Percentiles rank a stretch among this genome's conserved stretches.
Evolutionary conservation across 495 filamentous ascomycete genomes (phyloP).

Genomic region (Podospora bellae-mahoneyi): DNA sequence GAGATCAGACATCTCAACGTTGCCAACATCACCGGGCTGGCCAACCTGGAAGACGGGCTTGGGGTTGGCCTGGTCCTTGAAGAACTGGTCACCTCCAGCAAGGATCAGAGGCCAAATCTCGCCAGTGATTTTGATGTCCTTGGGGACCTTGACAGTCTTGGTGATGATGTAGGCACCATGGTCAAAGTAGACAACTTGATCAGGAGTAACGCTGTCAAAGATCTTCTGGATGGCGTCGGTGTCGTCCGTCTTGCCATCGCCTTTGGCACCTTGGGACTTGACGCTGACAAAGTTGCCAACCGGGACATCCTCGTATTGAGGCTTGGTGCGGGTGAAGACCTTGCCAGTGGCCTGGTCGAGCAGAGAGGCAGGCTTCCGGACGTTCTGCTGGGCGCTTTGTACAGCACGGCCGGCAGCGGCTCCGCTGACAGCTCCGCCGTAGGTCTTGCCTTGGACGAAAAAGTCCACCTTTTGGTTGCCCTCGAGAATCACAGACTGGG

Average conservation of each 20-base stretch:
- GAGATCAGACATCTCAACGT: slow-evolving; percentile 80
- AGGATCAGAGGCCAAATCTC: slow-evolving; percentile 90
- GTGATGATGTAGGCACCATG: slow-evolving; percentile 86
- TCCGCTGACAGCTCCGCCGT: slow-evolving; percentile 44
- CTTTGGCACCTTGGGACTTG: slow-evolving; percentile 72
- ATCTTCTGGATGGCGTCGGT: slow-evolving; percentile 67
- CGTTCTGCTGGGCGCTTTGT: slow-evolving; percentile 49
- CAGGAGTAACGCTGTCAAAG: slow-evolving; percentile 56
- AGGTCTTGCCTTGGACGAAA: slow-evolving; percentile 73
- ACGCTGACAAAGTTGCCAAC: slow-evolving; percentile 67
- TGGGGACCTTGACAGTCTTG: slow-evolving; percentile 77
- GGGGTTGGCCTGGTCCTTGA: slow-evolving; percentile 68
- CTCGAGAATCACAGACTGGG: slow-evolving; percentile 58
- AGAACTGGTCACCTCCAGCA: slow-evolving; percentile 64
- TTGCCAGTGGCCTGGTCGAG: slow-evolving; percentile 48
- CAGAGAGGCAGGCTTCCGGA: slow-evolving; percentile 57
- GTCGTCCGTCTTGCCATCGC: slow-evolving; percentile 70
- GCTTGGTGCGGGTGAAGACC: slow-evolving; percentile 65
- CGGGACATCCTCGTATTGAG: slow-evolving; percentile 65
- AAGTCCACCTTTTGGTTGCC: slow-evolving; percentile 68
- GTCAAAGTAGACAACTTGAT: slow-evolving; percentile 84
- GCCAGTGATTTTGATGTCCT: slow-evolving; percentile 76
- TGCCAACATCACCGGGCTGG: slow-evolving; percentile 69
- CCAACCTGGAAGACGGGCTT: slow-evolving; percentile 73
- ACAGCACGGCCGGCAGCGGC: slow-evolving; percentile 40